Evolutionary conservation across 768 basidiomycete species (phyloP), one percentile per base, ranked within the genome.

Genomic region (Scleroderma citrinum): DNA sequence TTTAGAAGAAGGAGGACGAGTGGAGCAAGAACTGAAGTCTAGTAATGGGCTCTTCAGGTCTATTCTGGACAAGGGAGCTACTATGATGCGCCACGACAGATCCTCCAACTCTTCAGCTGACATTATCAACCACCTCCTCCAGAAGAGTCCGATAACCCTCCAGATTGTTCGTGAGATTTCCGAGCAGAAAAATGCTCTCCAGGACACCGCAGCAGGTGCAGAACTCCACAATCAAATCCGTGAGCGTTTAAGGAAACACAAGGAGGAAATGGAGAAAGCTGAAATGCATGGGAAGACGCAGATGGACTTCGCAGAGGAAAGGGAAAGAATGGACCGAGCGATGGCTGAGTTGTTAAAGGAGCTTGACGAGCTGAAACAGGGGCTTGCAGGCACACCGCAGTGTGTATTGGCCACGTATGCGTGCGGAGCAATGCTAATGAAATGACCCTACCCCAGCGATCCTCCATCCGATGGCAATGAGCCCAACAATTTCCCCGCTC

Each of bases 1-100:
- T 7, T 35, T 41, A 17, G 57, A 58, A 5, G 46, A 63, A 1
- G 69, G 66, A 13, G 40, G 57, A 32, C 56, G 55, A 7, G 60
- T 76, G 34, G 75, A 77, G 53, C 37, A 49, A 17, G 74, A 76
- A 49, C 66, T 36, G 16, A 5, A 7, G 7, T 36, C 35, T 5
- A 16, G 16, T 2, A 5, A n/a, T n/a, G 8, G 19, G 16, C 16
- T 36, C 2, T 36, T 36, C 11, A 36, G 19, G 35, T 16, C 35
- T 7, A 14, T 36, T n/a, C 16, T 36, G 35, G 35, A 36, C 35
- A 3, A n/a, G 16, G 35, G 35, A 5, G 35, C 35, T n/a, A 10
- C 19, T 6, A 3, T 36, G 16, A 3, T 5, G 19, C 35, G 35
- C 3, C 14, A 36, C 19, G 35, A 36, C 10, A 10, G 35, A n/a